Percentiles rank a stretch among this genome's conserved stretches.
Conservation (phyloP, 2,329 filamentous ascomycete species). For the Alternaria arborescens region DNA sequence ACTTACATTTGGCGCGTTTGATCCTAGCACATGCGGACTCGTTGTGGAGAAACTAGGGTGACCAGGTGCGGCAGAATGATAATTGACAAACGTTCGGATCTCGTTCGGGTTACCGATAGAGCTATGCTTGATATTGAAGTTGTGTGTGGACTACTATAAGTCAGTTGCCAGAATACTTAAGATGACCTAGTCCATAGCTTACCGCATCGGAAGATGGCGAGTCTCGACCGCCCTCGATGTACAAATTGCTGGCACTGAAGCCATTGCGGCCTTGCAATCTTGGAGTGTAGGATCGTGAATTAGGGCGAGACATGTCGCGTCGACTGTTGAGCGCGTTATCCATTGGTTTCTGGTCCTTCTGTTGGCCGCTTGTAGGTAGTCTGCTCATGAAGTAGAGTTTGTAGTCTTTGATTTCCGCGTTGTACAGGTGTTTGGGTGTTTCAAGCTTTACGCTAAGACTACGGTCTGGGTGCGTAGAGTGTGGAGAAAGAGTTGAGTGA, state of each 20-base stretch:
- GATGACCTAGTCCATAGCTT: background rate
- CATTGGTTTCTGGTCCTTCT: background rate
- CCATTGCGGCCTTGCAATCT: background rate
- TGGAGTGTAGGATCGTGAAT: background rate
- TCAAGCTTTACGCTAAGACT: constrained; percentile 37
- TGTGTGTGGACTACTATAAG: background rate
- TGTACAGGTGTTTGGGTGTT: constrained; percentile 18
- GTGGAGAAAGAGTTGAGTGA: background rate
- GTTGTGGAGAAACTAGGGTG: background rate
- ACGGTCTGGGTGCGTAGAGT: background rate
- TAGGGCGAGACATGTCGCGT: background rate
- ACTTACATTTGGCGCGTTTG: background rate
- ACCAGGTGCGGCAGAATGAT: background rate
- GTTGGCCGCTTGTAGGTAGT: background rate
- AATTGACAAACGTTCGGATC: background rate
- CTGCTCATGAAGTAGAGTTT: background rate
- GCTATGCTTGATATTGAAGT: no score
- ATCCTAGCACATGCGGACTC: background rate
- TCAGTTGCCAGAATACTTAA: background rate
- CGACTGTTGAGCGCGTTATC: background rate
- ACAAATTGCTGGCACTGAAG: background rate
- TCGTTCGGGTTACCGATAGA: background rate
- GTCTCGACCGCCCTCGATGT: background rate
- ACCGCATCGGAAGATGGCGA: background rate
- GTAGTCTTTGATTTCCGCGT: background rate